Conservation (phyloP, 2,329 filamentous ascomycete genomes). For the Whalleya microplaca region DNA sequence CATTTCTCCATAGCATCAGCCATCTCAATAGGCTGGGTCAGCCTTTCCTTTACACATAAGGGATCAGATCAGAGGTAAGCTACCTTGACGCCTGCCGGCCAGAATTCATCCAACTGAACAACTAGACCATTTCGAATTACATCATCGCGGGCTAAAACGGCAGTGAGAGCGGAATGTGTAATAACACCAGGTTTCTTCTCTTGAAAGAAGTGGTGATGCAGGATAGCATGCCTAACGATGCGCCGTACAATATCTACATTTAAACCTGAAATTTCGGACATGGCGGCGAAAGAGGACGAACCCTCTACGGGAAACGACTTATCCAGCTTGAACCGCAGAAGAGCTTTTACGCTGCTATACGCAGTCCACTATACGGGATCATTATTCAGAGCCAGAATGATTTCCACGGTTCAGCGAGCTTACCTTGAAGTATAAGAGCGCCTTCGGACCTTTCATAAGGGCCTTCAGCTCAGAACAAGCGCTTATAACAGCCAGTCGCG, state of each 20-base stretch:
- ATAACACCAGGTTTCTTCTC: slow-evolving; percentile 34
- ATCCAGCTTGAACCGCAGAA: slow-evolving; percentile 25
- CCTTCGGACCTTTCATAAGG: slow-evolving; percentile 23
- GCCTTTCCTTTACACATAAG: too few species aligned
- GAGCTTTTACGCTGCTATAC: slow-evolving; percentile 22
- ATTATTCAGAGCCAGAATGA: not conserved
- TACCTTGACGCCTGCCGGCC: slow-evolving; percentile 26
- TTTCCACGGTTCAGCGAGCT: not conserved
- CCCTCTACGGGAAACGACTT: slow-evolving; percentile 19
- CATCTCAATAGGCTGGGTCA: slow-evolving; percentile 10
- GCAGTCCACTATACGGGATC: slow-evolving; percentile 24
- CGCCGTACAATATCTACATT: slow-evolving; percentile 23
- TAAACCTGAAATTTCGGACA: slow-evolving; percentile 22
- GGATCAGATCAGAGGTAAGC: too few species aligned
- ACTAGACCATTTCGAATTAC: slow-evolving; percentile 25
- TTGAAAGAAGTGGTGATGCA: slow-evolving; percentile 38
- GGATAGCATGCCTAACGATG: slow-evolving; percentile 36
- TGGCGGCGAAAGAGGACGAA: slow-evolving; percentile 20
- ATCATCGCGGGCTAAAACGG: slow-evolving; percentile 21
- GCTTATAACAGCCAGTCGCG: slow-evolving; percentile 16
- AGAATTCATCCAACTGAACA: slow-evolving; percentile 31
- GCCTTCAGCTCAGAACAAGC: slow-evolving; percentile 25
- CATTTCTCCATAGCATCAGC: slow-evolving; percentile 33
- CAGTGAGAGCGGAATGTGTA: slow-evolving; percentile 31
- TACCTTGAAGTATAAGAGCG: slow-evolving; percentile 16